Evolutionary conservation across 768 basidiomycete species (phyloP).

Genomic region (Mycena metata): DNA sequence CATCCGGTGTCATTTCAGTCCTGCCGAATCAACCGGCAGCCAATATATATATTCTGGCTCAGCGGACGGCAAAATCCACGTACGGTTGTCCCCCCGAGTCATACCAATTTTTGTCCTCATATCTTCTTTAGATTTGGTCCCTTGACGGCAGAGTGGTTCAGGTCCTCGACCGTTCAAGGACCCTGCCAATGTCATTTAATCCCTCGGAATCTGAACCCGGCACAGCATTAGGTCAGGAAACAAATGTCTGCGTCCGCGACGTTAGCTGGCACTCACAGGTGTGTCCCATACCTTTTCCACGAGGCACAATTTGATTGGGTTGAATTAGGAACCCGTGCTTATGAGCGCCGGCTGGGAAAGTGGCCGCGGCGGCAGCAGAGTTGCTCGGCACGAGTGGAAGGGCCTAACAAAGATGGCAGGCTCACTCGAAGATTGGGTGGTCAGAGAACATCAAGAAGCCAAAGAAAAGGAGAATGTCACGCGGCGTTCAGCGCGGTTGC

Average conservation of each 20-base stretch:
- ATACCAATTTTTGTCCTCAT: background rate
- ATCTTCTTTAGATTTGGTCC: conserved; percentile 85
- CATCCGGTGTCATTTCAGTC: conserved; percentile 97
- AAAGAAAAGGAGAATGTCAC: background rate
- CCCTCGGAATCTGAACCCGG: conserved; percentile 73
- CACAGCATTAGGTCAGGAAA: conserved; percentile 45
- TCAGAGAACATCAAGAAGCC: conserved; percentile 53
- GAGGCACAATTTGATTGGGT: conserved; percentile 1
- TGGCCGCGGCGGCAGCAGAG: conserved; percentile 72
- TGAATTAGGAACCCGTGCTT: conserved; percentile 77
- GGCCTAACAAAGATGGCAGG: conserved; percentile 81
- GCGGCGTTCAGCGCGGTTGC: conserved; percentile 23
- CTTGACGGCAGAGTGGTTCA: conserved; percentile 90
- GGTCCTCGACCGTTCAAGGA: conserved; percentile 83
- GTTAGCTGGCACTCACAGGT: conserved; percentile 95
- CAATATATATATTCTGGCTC: conserved; percentile 97
- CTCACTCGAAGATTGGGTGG: conserved; percentile 80
- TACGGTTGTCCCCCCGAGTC: conserved; percentile 48
- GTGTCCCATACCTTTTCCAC: conserved; percentile 33
- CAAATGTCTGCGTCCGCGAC: conserved; percentile 82
- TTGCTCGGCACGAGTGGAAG: conserved; percentile 98
- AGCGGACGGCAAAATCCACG: conserved; percentile 87
- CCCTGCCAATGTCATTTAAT: conserved; percentile 77
- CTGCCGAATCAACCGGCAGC: conserved; percentile 89
- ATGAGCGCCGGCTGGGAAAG: conserved; percentile 94